Percentiles rank a stretch among this genome's conserved stretches.
Evolutionary conservation across 2,329 filamentous ascomycete genomes (phyloP).

Genomic region (Talaromyces rugulosus): DNA sequence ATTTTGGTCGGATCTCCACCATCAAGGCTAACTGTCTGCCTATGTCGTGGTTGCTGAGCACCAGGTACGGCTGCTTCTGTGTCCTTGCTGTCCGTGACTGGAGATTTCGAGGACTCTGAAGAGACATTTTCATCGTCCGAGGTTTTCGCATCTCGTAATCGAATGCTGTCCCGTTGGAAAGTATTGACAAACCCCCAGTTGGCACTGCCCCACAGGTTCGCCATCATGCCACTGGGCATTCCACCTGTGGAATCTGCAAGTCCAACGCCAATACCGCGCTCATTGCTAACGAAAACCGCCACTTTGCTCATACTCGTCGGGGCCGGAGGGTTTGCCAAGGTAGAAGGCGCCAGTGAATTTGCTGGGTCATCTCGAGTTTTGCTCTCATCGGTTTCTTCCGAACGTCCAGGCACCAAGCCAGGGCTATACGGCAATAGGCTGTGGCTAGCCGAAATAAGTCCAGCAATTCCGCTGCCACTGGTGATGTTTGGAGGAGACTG

Average conservation of each 20-base stretch:
- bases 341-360: conserved; percentile 68
- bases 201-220: conserved; percentile 89
- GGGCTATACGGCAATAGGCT: conserved; percentile 66
- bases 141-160: conserved; percentile 24
- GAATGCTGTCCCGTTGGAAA: conserved; percentile 52
- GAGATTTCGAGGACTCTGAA: conserved; percentile 18
- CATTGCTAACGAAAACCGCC: conserved; percentile 75
- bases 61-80: conserved; percentile 18
- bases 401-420: conserved; percentile 34
- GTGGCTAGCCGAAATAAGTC: conserved; percentile 80
- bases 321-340: conserved; percentile 76
- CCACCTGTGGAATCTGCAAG: conserved; percentile 58
- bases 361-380: conserved; percentile 45
- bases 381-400: conserved; percentile 29
- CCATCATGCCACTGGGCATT: conserved; percentile 80
- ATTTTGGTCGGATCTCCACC: conserved; percentile 33
- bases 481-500: conserved; percentile 40
- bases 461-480: conserved; percentile 66
- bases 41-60: conserved; percentile 37
- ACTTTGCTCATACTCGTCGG: conserved; percentile 81
- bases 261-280: conserved; percentile 65
- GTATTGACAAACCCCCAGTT: conserved; percentile 71
- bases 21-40: conserved; percentile 56
- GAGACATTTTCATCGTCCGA: conserved; percentile 16
- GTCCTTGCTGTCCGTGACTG: conserved; percentile 24